These are phyloP conservation scores for Acarospora socialis DNA, from an alignment of 2,329 filamentous ascomycete genomes.

Conservation along the genomic window DNA sequence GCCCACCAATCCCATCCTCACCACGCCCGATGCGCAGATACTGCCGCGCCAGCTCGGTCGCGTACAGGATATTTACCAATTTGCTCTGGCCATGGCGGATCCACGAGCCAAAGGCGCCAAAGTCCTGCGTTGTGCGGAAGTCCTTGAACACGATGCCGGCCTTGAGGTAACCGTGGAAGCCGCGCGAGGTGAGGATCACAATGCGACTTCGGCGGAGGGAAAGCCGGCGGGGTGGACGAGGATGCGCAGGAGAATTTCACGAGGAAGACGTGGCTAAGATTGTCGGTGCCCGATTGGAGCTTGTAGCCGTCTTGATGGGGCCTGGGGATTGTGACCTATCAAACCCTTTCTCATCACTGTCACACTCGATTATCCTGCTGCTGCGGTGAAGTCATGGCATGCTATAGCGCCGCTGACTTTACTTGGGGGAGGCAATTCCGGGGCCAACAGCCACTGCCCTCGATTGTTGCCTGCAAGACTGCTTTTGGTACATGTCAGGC, in stretches of 20 bases:
- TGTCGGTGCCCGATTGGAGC: no score
- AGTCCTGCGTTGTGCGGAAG: slow-evolving; percentile 1
- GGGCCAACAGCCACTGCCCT: slow-evolving; percentile 26
- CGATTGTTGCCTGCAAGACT: slow-evolving; percentile 31
- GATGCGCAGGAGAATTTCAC: no score
- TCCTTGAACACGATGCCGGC: slow-evolving; percentile 7
- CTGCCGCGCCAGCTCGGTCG: neutral
- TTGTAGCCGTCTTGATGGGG: no score
- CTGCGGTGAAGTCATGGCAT: slow-evolving; percentile 35
- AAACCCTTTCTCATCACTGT: no score
- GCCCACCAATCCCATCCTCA: no score
- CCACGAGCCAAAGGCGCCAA: slow-evolving; percentile 4
- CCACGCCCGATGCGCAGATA: neutral
- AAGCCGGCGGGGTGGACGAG: no score
- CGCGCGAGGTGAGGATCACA: no score
- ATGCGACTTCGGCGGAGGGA: no score
- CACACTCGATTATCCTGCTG: no score
- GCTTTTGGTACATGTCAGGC: slow-evolving; percentile 33
- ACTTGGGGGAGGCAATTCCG: slow-evolving; percentile 28
- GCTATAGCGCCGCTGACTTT: slow-evolving; percentile 31
- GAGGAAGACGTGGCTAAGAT: no score
- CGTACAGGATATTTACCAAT: slow-evolving; percentile 5
- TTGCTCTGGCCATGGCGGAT: slow-evolving; percentile 8
- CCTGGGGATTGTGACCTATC: no score
- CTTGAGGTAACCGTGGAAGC: no score